A percentile compares a stretch with the other conserved stretches of the same genome.
phyloP scores from a whole-genome alignment of 2,329 filamentous ascomycete genomes.

The Aureobasidium lini region DNA sequence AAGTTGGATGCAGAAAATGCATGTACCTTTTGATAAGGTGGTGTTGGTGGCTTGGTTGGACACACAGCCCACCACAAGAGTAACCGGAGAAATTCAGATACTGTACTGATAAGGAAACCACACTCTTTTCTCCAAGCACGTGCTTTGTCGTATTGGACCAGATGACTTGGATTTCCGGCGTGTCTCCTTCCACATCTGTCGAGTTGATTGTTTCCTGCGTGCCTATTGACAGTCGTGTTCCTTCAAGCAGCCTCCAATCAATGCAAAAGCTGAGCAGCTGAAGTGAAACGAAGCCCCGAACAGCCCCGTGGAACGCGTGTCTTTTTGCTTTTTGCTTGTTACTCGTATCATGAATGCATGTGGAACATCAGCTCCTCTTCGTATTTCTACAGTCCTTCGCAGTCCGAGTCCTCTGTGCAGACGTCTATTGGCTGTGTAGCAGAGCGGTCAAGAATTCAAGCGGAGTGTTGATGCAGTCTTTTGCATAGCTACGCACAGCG shows the following conservation, averaged over 20 bases:
- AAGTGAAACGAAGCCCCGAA: neutral
- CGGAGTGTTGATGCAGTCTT: too few relatives aligned
- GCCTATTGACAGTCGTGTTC: neutral
- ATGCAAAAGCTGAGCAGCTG: neutral
- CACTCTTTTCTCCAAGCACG: neutral
- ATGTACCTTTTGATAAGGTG: neutral
- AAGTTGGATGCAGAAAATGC: neutral
- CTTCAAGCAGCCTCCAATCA: neutral
- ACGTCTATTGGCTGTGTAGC: neutral
- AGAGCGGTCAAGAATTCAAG: too few relatives aligned
- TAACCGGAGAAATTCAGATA: neutral
- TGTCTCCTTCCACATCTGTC: neutral
- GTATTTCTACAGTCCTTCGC: neutral
- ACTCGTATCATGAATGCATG: neutral
- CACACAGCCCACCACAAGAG: neutral
- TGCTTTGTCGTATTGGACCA: neutral
- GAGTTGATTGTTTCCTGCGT: neutral
- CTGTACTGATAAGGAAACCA: neutral
- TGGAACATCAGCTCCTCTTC: neutral
- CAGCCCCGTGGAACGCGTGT: neutral
- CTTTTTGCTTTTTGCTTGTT: neutral
- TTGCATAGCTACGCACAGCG: too few relatives aligned
- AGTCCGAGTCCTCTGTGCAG: too few relatives aligned
- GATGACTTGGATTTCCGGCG: neutral
- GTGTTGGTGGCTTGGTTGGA: neutral